Percentiles rank a stretch among this genome's conserved stretches.
phyloP scores from a whole-genome alignment of 108 stramenopile genomes.

The Discostella pseudostelligera region DNA sequence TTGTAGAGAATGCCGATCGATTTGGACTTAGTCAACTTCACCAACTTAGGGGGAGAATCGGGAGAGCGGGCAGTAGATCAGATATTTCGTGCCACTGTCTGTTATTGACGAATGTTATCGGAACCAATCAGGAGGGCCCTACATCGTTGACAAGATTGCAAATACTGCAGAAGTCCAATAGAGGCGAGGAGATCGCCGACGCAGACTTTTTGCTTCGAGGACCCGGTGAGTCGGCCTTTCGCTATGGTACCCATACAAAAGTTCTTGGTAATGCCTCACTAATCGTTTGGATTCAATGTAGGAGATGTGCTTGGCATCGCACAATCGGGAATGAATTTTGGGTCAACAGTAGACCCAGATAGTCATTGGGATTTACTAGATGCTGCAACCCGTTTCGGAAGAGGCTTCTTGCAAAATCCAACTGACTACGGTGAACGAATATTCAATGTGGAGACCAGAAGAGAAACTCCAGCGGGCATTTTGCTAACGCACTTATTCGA shows the following conservation, averaged over 20 bases:
- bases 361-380: conserved; percentile 27
- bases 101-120: conserved; percentile 21
- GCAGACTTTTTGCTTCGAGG: conserved; percentile 57
- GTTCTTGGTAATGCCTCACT: too few species aligned
- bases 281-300: background rate
- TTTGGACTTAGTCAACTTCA: conserved; percentile 61
- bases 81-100: conserved; percentile 28
- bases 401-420: conserved; percentile 15
- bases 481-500: conserved; percentile 1
- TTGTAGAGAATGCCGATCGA: conserved; percentile 54
- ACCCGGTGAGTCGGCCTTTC: conserved; percentile 23
- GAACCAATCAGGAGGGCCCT: background rate
- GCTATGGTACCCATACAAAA: too few species aligned
- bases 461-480: background rate
- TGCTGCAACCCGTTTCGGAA: conserved; percentile 25
- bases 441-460: background rate
- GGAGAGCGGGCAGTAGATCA: conserved; percentile 37
- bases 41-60: conserved; percentile 61
- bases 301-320: conserved; percentile 43
- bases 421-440: background rate
- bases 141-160: conserved; percentile 22
- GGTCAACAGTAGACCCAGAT: conserved; percentile 12
- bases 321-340: conserved; percentile 40
- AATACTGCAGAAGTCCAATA: conserved; percentile 34
- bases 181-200: conserved; percentile 46